Percentiles rank a stretch among this genome's conserved stretches.
These are phyloP conservation scores for Solanum hybrid DNA, from an alignment of 305 asterid genomes.

Conservation along the genomic window DNA sequence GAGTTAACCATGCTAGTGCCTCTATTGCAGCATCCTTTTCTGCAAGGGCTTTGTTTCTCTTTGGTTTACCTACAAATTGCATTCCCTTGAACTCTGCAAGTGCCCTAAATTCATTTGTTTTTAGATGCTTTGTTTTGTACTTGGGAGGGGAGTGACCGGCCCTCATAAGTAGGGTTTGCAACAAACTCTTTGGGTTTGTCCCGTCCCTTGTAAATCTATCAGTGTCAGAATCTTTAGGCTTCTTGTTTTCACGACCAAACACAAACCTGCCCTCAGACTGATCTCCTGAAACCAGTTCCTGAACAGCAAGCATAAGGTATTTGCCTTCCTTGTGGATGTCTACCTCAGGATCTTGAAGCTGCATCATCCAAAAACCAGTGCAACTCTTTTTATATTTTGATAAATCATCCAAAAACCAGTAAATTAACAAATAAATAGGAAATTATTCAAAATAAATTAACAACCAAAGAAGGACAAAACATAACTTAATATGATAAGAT, in stretches of 20 bases:
- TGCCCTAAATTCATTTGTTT: conserved; percentile 88
- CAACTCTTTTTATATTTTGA: neutral
- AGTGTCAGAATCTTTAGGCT: conserved; percentile 36
- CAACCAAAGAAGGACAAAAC: neutral
- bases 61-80: conserved; percentile 97
- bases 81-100: conserved; percentile 88
- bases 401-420: neutral
- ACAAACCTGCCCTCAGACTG: conserved; percentile 88
- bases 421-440: neutral
- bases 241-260: conserved; percentile 86
- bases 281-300: conserved; percentile 83
- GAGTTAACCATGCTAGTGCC: conserved; percentile 92
- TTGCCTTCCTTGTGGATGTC: conserved; percentile 94
- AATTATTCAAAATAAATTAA: neutral
- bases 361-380: conserved; percentile 10
- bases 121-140: conserved; percentile 89
- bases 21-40: conserved; percentile 95
- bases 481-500: neutral
- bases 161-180: conserved; percentile 91
- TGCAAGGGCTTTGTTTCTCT: conserved; percentile 73
- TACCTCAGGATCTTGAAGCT: conserved; percentile 70
- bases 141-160: conserved; percentile 97
- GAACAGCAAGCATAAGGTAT: conserved; percentile 86
- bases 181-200: conserved; percentile 84
- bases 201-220: conserved; percentile 83